phyloP scores from a whole-genome alignment of 192 early-diverging fungal species.

The Radiomyces spectabilis region DNA sequence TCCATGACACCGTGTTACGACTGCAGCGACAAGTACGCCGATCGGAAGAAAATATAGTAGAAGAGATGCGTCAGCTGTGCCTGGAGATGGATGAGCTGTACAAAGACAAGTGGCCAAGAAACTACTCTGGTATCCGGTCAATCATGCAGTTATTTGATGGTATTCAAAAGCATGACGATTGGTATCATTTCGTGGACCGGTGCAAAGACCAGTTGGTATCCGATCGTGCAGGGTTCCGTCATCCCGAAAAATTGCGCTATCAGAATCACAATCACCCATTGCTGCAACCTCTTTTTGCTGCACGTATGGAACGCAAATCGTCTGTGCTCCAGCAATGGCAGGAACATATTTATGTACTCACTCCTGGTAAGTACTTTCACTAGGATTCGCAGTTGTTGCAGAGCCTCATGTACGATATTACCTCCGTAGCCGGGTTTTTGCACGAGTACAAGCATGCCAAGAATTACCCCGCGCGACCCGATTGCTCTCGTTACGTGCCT shows the following conservation, averaged over 20 bases:
- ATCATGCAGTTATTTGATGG: conserved; percentile 4
- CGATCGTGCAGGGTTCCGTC: conserved; percentile 10
- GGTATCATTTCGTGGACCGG: conserved; percentile 10
- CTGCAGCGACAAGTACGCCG: conserved; percentile 9
- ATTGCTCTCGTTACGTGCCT: conserved; percentile 4
- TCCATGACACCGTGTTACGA: conserved; percentile 17
- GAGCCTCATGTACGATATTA: background rate
- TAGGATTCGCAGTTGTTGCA: background rate
- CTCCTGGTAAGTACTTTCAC: background rate
- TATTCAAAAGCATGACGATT: conserved; percentile 10
- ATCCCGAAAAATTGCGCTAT: conserved; percentile 12
- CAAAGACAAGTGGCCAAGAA: background rate
- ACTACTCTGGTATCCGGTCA: conserved; percentile 4
- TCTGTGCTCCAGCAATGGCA: conserved; percentile 13
- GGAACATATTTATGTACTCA: conserved; percentile 19
- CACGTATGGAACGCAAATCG: conserved; percentile 19
- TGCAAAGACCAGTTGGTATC: conserved; percentile 9
- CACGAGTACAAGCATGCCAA: conserved; percentile 12
- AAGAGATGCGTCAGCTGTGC: conserved; percentile 12
- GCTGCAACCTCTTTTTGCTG: conserved; percentile 14
- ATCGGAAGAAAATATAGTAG: conserved; percentile 12
- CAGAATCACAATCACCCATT: conserved; percentile 13
- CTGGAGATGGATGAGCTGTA: conserved; percentile 1
- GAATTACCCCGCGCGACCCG: conserved; percentile 9
- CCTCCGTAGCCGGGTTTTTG: conserved; percentile 10